Conservation (phyloP, 2,329 filamentous ascomycete genomes). For the Aspergillus sp. region DNA sequence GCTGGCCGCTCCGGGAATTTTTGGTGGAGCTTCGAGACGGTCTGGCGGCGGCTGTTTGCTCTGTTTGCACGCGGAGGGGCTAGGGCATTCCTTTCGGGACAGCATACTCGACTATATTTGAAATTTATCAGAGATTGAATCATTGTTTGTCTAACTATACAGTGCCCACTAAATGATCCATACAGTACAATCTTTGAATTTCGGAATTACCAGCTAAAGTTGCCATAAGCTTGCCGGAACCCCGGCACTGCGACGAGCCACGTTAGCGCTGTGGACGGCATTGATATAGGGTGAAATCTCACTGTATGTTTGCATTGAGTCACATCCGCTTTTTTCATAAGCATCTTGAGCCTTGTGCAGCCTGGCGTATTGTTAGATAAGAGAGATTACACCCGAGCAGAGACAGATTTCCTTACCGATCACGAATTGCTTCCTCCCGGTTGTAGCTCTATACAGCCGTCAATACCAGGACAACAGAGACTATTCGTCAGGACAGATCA, state of each 20-base stretch:
- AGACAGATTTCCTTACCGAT: constrained; percentile 34
- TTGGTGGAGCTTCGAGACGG: constrained; percentile 27
- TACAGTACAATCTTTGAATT: not conserved
- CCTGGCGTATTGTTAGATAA: constrained; percentile 19
- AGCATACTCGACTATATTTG: not conserved
- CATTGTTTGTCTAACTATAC: not conserved
- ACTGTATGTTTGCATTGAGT: constrained; percentile 21
- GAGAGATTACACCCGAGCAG: not conserved
- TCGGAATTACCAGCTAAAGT: constrained; percentile 8
- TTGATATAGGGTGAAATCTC: constrained; percentile 8
- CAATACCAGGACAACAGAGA: not conserved
- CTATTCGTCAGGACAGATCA: too few species aligned
- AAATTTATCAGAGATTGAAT: not conserved
- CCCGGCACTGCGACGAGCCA: constrained; percentile 10
- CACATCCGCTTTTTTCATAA: constrained; percentile 36
- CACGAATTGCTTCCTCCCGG: constrained; percentile 48
- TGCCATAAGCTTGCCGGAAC: constrained; percentile 14
- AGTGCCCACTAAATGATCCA: not conserved
- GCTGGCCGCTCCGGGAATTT: constrained; percentile 28
- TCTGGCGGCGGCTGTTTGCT: constrained; percentile 30
- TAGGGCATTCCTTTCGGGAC: constrained; percentile 14
- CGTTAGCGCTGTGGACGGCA: not conserved
- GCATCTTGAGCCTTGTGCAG: constrained; percentile 33
- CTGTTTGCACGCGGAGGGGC: constrained; percentile 32
- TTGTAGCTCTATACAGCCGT: constrained; percentile 39